Conservation (phyloP, 2,329 filamentous ascomycete species). For the Penicillium sp. region DNA sequence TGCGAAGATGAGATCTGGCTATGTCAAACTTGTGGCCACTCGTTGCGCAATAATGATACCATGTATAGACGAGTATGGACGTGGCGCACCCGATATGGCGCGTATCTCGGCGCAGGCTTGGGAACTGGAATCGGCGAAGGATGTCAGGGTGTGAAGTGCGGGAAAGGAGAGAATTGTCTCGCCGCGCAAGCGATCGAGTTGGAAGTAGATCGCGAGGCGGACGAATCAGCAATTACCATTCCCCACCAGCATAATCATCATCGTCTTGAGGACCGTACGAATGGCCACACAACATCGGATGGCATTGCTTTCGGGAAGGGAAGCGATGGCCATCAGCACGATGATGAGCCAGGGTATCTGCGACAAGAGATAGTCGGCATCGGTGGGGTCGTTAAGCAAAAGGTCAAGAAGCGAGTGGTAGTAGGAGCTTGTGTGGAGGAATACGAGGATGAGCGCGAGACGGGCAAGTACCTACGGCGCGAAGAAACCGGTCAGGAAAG, state of each 20-base stretch:
- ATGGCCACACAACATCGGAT: not conserved
- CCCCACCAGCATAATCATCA: constrained; percentile 26
- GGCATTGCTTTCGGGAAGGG: constrained; percentile 8
- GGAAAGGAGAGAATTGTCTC: constrained; percentile 71
- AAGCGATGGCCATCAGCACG: constrained; percentile 22
- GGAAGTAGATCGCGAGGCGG: constrained; percentile 81
- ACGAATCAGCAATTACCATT: constrained; percentile 56
- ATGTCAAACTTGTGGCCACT: constrained; percentile 76
- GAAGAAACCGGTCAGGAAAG: constrained; percentile 67
- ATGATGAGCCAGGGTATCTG: constrained; percentile 64
- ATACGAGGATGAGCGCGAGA: constrained; percentile 71
- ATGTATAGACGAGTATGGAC: constrained; percentile 71
- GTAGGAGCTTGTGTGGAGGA: constrained; percentile 84
- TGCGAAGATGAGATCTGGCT: constrained; percentile 67
- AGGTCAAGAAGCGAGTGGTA: constrained; percentile 74
- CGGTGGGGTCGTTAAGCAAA: constrained; percentile 81
- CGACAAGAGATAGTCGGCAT: constrained; percentile 89
- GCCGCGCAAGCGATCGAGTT: constrained; percentile 73
- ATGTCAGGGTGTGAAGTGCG: constrained; percentile 82
- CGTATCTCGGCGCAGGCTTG: constrained; percentile 70
- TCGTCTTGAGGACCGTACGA: constrained; percentile 2
- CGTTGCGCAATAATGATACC: constrained; percentile 56
- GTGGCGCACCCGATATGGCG: constrained; percentile 80
- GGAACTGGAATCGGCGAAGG: constrained; percentile 86
- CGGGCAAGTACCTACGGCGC: constrained; percentile 61